A percentile compares a stretch with the other conserved stretches of the same genome.
Conservation (phyloP, 2,329 filamentous ascomycete genomes). For the Iodosphaeria phyllophila region DNA sequence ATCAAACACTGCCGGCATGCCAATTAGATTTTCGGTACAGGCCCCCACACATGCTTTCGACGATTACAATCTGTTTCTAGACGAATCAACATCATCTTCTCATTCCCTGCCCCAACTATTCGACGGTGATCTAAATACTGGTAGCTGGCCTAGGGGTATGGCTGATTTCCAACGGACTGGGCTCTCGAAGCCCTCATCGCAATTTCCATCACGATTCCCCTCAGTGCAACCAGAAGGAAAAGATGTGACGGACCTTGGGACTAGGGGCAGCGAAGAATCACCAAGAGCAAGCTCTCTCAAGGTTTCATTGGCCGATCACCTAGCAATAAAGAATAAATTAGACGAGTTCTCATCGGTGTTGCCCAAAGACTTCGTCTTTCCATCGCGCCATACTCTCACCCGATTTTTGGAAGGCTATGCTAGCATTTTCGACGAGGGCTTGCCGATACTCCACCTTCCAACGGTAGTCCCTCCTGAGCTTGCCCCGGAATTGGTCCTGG, state of each 20-base stretch:
- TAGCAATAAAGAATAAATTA: constrained; percentile 35
- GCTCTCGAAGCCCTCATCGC: constrained; percentile 27
- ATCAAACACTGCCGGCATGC: constrained; percentile 20
- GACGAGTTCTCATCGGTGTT: constrained; percentile 42
- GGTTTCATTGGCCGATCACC: constrained; percentile 35
- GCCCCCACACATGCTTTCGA: constrained; percentile 25
- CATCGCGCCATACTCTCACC: constrained; percentile 48
- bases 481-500: constrained; percentile 49
- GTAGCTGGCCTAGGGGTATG: constrained; percentile 28
- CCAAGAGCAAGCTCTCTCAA: constrained; percentile 20
- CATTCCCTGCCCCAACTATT: constrained; percentile 36
- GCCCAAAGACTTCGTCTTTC: constrained; percentile 44
- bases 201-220: constrained; percentile 34
- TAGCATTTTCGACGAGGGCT: constrained; percentile 40
- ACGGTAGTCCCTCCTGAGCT: constrained; percentile 44
- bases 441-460: constrained; percentile 46
- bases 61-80: constrained; percentile 39
- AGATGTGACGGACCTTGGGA: constrained; percentile 19
- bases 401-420: constrained; percentile 54
- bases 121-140: constrained; percentile 32
- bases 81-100: constrained; percentile 33
- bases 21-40: constrained; percentile 20
- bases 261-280: constrained; percentile 21
- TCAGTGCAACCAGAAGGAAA: constrained; percentile 34
- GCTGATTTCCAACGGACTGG: constrained; percentile 19